Conservation (phyloP, 2,329 filamentous ascomycete genomes). For the Teratosphaeria viscida region DNA sequence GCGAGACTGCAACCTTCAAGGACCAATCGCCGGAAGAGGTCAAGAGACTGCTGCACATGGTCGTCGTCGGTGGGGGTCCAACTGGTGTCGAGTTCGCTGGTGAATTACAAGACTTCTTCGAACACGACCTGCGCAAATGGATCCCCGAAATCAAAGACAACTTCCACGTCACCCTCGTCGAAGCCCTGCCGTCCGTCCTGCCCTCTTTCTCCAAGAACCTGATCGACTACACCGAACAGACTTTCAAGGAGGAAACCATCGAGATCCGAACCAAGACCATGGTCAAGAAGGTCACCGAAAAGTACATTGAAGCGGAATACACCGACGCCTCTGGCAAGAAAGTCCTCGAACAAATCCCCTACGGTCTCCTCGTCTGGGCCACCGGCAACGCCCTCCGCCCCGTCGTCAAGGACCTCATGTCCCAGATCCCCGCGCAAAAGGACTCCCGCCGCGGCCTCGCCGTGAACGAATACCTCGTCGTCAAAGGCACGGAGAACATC, state of each 20-base stretch:
- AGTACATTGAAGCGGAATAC: slow-evolving; percentile 81
- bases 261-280: slow-evolving; percentile 93
- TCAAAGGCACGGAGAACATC: slow-evolving; percentile 92
- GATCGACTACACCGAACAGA: slow-evolving; percentile 98
- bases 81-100: slow-evolving; percentile 98
- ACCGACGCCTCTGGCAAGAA: slow-evolving; percentile 76
- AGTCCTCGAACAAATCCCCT: slow-evolving; percentile 70
- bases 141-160: slow-evolving; percentile 88
- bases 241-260: slow-evolving; percentile 97
- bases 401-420: slow-evolving; percentile 83
- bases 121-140: slow-evolving; percentile 95
- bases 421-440: slow-evolving; percentile 85
- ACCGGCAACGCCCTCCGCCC: slow-evolving; percentile 91
- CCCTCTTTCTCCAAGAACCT: slow-evolving; percentile 98
- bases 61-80: slow-evolving; percentile 73
- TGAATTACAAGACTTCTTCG: slow-evolving; percentile 98
- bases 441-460: slow-evolving; percentile 88
- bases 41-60: slow-evolving; percentile 94
- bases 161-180: slow-evolving; percentile 95
- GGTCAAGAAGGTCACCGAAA: slow-evolving; percentile 94
- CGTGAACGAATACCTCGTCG: slow-evolving; percentile 97
- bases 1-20: slow-evolving; percentile 97
- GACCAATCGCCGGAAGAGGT: slow-evolving; percentile 80
- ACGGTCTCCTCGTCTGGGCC: slow-evolving; percentile 94
- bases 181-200: slow-evolving; percentile 87